Evolutionary conservation across 768 basidiomycete genomes (phyloP).

Genomic region (Rubroboletus satanas): DNA sequence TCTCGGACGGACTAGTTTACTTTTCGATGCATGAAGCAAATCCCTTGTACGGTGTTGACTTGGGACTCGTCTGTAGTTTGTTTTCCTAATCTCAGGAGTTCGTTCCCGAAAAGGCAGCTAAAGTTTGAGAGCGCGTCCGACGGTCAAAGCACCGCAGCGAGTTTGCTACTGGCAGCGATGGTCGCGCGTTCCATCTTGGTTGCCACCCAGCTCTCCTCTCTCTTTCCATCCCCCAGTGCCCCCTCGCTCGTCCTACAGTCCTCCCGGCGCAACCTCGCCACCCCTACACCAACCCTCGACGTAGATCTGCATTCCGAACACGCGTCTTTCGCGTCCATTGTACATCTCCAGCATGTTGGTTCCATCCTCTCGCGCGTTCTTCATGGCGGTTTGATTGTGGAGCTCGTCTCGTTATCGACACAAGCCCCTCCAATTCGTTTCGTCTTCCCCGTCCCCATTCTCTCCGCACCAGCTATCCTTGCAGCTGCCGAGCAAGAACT

Average conservation of each 20-base stretch:
- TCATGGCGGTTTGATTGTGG: conserved; percentile 68
- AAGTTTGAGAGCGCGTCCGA: conserved; percentile 1
- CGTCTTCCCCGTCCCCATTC: conserved; percentile 66
- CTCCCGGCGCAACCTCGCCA: conserved; percentile 48
- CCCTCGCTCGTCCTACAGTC: conserved; percentile 56
- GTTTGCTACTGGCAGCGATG: conserved; percentile 20
- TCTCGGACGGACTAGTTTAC: neutral
- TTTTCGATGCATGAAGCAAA: neutral
- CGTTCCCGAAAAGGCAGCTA: conserved; percentile 24
- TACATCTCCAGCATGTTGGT: conserved; percentile 56
- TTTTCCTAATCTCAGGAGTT: neutral
- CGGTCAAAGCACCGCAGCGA: neutral
- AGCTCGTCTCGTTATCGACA: conserved; percentile 70
- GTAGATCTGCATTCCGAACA: conserved; percentile 60
- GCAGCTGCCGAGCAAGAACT: conserved; percentile 45
- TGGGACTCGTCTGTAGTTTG: too few species aligned
- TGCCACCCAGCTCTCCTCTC: conserved; percentile 60
- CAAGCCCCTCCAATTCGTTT: conserved; percentile 68
- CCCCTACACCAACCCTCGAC: conserved; percentile 40
- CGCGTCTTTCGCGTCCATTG: conserved; percentile 59
- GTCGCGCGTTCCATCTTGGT: conserved; percentile 38
- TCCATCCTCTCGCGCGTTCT: conserved; percentile 71
- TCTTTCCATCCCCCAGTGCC: conserved; percentile 51
- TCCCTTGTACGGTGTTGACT: too few species aligned
- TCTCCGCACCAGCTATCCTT: conserved; percentile 64